Percentiles rank a stretch among this genome's conserved stretches.
phyloP scores from a whole-genome alignment of 2,329 filamentous ascomycete species.

The Verticillium dahliae region DNA sequence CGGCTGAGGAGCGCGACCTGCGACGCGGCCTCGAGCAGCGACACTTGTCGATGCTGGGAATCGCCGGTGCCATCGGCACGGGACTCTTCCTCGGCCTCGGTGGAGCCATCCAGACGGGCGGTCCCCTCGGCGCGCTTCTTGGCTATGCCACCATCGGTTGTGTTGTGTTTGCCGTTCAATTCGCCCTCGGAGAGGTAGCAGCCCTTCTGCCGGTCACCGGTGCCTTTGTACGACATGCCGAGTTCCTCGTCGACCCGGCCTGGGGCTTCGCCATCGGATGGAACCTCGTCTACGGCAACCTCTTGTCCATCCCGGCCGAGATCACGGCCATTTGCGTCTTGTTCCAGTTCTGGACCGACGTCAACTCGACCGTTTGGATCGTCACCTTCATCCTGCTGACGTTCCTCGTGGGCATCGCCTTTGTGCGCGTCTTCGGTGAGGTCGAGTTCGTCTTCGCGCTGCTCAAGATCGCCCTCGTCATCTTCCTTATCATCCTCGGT shows the following conservation, averaged over 20 bases:
- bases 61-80: constrained; percentile 55
- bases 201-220: constrained; percentile 57
- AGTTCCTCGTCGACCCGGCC: constrained; percentile 55
- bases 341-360: constrained; percentile 57
- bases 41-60: constrained; percentile 56
- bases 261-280: constrained; percentile 49
- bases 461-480: constrained; percentile 41
- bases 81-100: constrained; percentile 55
- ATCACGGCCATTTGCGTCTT: constrained; percentile 57
- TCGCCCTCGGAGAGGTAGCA: constrained; percentile 53
- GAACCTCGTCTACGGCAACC: constrained; percentile 49
- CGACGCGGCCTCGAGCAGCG: constrained; percentile 43
- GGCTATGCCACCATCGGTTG: constrained; percentile 50
- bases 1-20: constrained; percentile 41
- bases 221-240: constrained; percentile 53
- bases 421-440: constrained; percentile 55
- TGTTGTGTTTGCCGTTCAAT: constrained; percentile 51
- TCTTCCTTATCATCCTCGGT: constrained; percentile 42
- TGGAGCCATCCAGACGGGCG: constrained; percentile 42
- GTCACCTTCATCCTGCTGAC: constrained; percentile 43
- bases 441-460: constrained; percentile 46
- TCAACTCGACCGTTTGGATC: constrained; percentile 46
- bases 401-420: constrained; percentile 50
- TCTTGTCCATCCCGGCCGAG: constrained; percentile 50
- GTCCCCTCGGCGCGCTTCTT: constrained; percentile 39